These are phyloP conservation scores for Xylaria sp. DNA, from an alignment of 2,329 filamentous ascomycete species.

Conservation along the genomic window DNA sequence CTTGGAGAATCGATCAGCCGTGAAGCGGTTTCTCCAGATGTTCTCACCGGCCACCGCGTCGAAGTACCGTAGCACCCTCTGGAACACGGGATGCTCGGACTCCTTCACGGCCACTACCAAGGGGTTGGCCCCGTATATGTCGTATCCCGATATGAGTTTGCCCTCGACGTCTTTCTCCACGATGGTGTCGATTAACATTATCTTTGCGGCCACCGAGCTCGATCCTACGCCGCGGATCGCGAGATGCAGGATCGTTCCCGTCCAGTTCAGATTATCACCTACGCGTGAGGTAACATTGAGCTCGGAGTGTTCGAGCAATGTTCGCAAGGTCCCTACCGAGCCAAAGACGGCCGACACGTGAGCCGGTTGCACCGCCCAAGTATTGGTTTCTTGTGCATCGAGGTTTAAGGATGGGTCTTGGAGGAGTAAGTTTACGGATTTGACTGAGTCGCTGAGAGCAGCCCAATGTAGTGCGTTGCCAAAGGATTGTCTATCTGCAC, in stretches of 20 bases:
- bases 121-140: constrained; percentile 23
- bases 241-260: constrained; percentile 23
- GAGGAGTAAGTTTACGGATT: constrained; percentile 14
- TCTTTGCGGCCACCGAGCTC: constrained; percentile 6
- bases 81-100: constrained; percentile 14
- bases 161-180: constrained; percentile 22
- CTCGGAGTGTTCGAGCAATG: constrained; percentile 17
- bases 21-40: constrained; percentile 14
- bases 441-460: constrained; percentile 17
- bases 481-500: constrained; percentile 19
- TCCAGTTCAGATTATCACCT: constrained; percentile 21
- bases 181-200: constrained; percentile 19
- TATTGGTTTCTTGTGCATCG: constrained; percentile 20
- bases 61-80: constrained; percentile 25
- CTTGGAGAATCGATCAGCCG: constrained; percentile 19
- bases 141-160: constrained; percentile 7
- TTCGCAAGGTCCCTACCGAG: constrained; percentile 19
- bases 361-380: constrained; percentile 19
- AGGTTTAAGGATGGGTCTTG: constrained; percentile 17
- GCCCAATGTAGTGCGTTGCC: constrained; percentile 25
- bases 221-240: constrained; percentile 19
- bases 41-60: constrained; percentile 5
- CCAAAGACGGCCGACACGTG: constrained; percentile 23
- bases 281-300: constrained; percentile 20
- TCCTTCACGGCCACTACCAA: constrained; percentile 14